Percentiles rank a stretch among this genome's conserved stretches.
Evolutionary conservation across 2,329 filamentous ascomycete species (phyloP).

Genomic region (Ceratocystis lukuohia): DNA sequence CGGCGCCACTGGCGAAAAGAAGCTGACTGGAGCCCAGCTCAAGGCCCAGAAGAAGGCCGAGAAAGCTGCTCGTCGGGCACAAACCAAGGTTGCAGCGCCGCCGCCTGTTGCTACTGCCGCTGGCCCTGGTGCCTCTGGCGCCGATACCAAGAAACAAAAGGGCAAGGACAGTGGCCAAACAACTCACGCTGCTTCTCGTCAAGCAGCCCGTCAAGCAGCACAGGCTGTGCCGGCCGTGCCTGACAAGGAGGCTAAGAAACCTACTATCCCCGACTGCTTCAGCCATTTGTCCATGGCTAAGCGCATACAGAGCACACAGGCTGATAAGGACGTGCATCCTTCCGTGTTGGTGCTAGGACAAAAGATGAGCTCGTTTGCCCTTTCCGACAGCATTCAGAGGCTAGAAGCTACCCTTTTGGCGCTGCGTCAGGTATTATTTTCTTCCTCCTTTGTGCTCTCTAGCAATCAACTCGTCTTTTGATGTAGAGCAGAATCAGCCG

Average conservation of each 20-base stretch:
- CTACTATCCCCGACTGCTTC: slow-evolving; percentile 58
- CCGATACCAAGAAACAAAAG: slow-evolving; percentile 33
- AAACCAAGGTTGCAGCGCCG: slow-evolving; percentile 45
- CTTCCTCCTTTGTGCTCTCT: not conserved
- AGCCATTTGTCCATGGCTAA: slow-evolving; percentile 64
- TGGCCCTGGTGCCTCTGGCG: slow-evolving; percentile 27
- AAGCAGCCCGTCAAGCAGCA: slow-evolving; percentile 28
- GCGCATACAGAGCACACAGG: slow-evolving; percentile 39
- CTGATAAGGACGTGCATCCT: slow-evolving; percentile 72
- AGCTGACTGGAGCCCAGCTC: slow-evolving; percentile 61
- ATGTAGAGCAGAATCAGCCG: not conserved
- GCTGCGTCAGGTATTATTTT: slow-evolving; percentile 59
- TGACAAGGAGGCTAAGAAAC: slow-evolving; percentile 38
- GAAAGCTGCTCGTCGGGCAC: slow-evolving; percentile 73
- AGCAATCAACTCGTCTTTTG: not conserved
- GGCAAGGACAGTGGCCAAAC: slow-evolving; percentile 11
- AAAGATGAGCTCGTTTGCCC: slow-evolving; percentile 76
- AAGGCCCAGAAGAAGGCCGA: slow-evolving; percentile 87
- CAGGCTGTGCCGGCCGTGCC: slow-evolving; percentile 28
- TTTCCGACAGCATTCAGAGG: slow-evolving; percentile 79
- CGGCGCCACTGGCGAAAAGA: slow-evolving; percentile 30
- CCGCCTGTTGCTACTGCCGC: slow-evolving; percentile 30
- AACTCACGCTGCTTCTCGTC: slow-evolving; percentile 23
- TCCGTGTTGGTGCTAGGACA: slow-evolving; percentile 73
- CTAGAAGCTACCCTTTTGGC: slow-evolving; percentile 77